A percentile compares a stretch with the other conserved stretches of the same genome.
phyloP scores from a whole-genome alignment of 2,329 filamentous ascomycete species.

The Aureobasidium pullulans region DNA sequence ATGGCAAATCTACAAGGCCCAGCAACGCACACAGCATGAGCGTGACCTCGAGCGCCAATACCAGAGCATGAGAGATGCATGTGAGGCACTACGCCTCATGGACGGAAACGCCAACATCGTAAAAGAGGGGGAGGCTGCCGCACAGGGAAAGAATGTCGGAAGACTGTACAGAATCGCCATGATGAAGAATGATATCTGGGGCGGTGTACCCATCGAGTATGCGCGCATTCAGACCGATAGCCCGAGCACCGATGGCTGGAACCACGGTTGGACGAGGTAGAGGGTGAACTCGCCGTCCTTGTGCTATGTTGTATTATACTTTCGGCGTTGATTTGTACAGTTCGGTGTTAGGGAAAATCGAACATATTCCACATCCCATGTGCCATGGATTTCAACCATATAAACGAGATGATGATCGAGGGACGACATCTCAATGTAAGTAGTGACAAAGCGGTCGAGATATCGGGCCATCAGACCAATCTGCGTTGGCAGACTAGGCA shows the following conservation, averaged over 20 bases:
- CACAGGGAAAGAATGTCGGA: conserved; percentile 50
- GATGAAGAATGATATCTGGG: conserved; percentile 82
- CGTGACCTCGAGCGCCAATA: conserved; percentile 71
- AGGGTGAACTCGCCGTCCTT: neutral
- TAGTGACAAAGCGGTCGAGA: neutral
- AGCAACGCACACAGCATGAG: conserved; percentile 57
- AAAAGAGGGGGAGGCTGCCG: conserved; percentile 22
- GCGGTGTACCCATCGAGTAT: conserved; percentile 86
- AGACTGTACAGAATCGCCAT: conserved; percentile 80
- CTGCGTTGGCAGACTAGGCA: neutral
- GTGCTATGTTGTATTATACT: conserved; percentile 9
- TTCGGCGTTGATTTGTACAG: neutral
- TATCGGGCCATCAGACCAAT: neutral
- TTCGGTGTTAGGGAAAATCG: neutral
- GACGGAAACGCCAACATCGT: conserved; percentile 35
- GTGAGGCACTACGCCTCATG: conserved; percentile 66
- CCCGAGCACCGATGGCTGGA: conserved; percentile 74
- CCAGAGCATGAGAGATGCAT: conserved; percentile 74
- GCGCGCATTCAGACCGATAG: conserved; percentile 76
- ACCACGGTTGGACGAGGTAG: conserved; percentile 77
- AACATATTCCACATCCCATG: neutral
- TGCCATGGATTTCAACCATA: no score
- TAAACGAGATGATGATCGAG: no score
- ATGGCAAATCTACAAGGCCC: conserved; percentile 73
- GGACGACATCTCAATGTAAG: neutral